phyloP scores from a whole-genome alignment of 768 basidiomycete species.

The Exidia glandulosa region DNA sequence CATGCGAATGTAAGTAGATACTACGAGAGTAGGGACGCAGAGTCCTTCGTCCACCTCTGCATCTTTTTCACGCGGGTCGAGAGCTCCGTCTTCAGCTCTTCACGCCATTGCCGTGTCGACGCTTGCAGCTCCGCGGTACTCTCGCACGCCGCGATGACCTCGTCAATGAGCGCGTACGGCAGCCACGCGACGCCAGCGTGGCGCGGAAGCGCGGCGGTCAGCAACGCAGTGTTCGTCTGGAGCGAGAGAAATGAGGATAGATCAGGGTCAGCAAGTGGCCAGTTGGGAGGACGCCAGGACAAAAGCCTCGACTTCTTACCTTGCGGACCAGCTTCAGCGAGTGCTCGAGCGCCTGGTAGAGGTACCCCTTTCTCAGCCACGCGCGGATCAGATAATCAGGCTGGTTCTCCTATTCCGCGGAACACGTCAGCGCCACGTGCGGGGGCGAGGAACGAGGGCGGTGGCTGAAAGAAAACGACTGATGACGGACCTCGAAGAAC shows the following conservation, averaged over 20 bases:
- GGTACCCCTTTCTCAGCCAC: conserved; percentile 66
- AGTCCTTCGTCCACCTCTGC: conserved; percentile 38
- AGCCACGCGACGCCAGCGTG: conserved; percentile 65
- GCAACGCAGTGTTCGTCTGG: conserved; percentile 1
- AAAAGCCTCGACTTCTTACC: conserved; percentile 30
- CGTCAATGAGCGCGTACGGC: conserved; percentile 76
- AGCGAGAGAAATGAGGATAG: neutral
- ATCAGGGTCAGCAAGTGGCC: too few species aligned
- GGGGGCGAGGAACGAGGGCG: neutral
- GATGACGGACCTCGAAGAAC: conserved; percentile 48
- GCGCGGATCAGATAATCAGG: conserved; percentile 76
- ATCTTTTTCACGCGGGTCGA: conserved; percentile 54
- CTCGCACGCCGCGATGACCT: conserved; percentile 58
- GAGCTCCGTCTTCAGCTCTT: conserved; percentile 47
- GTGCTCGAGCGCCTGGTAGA: conserved; percentile 68
- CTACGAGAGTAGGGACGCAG: neutral
- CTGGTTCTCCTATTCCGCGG: conserved; percentile 46
- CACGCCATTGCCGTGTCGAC: conserved; percentile 19
- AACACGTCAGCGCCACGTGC: neutral
- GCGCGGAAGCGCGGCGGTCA: conserved; percentile 4
- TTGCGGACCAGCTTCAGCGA: conserved; percentile 60
- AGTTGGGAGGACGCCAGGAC: neutral
- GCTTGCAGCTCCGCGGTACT: conserved; percentile 30
- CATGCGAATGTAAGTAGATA: too few species aligned
- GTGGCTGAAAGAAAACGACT: neutral